Base-by-base conservation (phyloP, 148 eudicot species). In the Pharnaceum exiguum region DNA sequence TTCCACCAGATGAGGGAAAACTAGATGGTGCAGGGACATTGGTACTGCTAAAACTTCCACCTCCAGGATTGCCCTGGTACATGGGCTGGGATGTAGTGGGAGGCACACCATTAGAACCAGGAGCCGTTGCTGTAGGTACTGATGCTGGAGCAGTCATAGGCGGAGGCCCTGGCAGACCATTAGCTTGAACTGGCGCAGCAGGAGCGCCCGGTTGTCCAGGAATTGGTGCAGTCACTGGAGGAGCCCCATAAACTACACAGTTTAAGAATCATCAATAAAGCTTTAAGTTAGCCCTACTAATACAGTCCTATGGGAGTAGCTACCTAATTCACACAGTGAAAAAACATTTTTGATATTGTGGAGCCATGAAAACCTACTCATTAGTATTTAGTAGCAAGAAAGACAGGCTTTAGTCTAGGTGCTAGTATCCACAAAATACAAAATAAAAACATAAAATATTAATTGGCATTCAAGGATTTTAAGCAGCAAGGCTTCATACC, bases 141-240 rank as follows among this genome's bases (percentile, higher is more conserved):
- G 73, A 60, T n/a, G 78, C 19, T 6, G 72, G 74, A 36, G 57
- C 60, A 50, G 33, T 63, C 69, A 61, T 36, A 19, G 78, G 42
- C 43, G 81, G 83, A 11, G 74, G 84, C 46, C 75, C 71, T 23
- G 76, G 80, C 3, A 15, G 73, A 36, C 79, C 77, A 51, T 72
- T 74, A 57, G 57, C 17, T 60, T 77, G 84, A 43, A 39, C 36
- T 24, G 87, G 79, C 51, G 77, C 46, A 22, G 55, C 51, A n/a
- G 89, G 79, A 28, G 72, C 74, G 72, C 80, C 85, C 2, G 79
- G 79, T 49, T 81, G 81, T 44, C 62, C 75, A 3, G 67, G 53
- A 65, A 76, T 66, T 25, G 76, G 84, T 18, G 75, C 77, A 57
- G 74, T 59, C 3, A 49, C 63, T 10, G 84, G 84, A 58, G 62